Conservation (phyloP, 176 grass and related monocot species). For the Cenchrus fungigraminus region DNA sequence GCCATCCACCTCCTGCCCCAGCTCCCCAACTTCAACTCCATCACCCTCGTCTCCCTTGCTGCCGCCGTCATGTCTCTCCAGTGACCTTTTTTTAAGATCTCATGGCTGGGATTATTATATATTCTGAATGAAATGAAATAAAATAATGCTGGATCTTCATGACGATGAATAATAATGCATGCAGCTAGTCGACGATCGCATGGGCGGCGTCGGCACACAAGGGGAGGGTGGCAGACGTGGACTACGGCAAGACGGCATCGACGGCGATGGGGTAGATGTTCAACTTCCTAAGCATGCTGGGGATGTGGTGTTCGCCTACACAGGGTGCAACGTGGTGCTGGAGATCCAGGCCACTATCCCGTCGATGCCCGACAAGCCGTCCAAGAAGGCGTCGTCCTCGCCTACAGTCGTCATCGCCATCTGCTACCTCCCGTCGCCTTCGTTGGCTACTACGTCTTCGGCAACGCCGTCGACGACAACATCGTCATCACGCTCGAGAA, state of each 20-base stretch:
- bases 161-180: too few species aligned
- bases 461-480: too few species aligned
- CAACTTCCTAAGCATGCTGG: slow-evolving; percentile 59
- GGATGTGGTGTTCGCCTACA: slow-evolving; percentile 65
- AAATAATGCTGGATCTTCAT: too few species aligned
- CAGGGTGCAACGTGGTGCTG: slow-evolving; percentile 76
- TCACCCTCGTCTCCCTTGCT: slow-evolving; percentile 53
- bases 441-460: too few species aligned
- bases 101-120: neutral
- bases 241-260: slow-evolving; percentile 47
- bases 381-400: slow-evolving; percentile 80
- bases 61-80: slow-evolving; percentile 73
- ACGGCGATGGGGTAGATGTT: slow-evolving; percentile 30
- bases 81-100: neutral
- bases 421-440: too few species aligned
- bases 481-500: too few species aligned
- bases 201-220: too few species aligned
- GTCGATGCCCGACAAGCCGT: slow-evolving; percentile 60
- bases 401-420: too few species aligned
- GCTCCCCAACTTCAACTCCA: slow-evolving; percentile 76
- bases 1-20: slow-evolving; percentile 49
- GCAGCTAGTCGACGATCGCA: too few species aligned
- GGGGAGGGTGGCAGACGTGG: neutral
- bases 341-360: slow-evolving; percentile 91
- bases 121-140: too few species aligned